Evolutionary conservation across 1,284 basidiomycete genomes (phyloP).

Genomic region (Pisolithus thermaeus): DNA sequence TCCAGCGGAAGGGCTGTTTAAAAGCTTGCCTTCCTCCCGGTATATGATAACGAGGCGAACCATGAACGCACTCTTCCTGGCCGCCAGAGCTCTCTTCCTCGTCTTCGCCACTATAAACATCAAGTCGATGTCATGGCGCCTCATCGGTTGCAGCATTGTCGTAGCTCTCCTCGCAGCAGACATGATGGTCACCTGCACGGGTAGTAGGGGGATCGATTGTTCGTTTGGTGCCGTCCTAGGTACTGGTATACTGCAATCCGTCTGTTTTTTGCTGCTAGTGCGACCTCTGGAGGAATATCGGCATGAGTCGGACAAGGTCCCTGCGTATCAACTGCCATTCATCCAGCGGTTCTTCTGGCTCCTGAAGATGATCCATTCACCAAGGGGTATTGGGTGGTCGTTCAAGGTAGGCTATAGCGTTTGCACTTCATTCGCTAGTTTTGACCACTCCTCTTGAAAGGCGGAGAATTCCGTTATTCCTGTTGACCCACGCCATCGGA

Average conservation of each 20-base stretch:
- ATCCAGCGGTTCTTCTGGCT: constrained; percentile 2
- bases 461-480: background rate
- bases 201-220: background rate
- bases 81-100: too few relatives aligned
- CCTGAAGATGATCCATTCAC: background rate
- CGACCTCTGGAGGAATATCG: background rate
- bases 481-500: background rate
- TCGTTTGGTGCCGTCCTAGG: background rate
- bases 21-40: too few relatives aligned
- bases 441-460: background rate
- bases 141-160: too few relatives aligned
- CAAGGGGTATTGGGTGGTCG: constrained; percentile 4
- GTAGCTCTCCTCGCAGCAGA: too few relatives aligned
- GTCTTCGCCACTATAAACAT: too few relatives aligned
- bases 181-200: too few relatives aligned
- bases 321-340: background rate
- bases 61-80: too few relatives aligned
- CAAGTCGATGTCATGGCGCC: too few relatives aligned
- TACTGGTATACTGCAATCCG: background rate
- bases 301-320: background rate
- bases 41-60: too few relatives aligned
- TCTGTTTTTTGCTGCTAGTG: background rate
- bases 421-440: background rate
- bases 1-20: too few relatives aligned
- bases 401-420: background rate